Evolutionary conservation across 371 early-diverging fungal genomes (phyloP), one percentile per base, ranked within the genome.

Genomic region (Capillidium heterosporum): DNA sequence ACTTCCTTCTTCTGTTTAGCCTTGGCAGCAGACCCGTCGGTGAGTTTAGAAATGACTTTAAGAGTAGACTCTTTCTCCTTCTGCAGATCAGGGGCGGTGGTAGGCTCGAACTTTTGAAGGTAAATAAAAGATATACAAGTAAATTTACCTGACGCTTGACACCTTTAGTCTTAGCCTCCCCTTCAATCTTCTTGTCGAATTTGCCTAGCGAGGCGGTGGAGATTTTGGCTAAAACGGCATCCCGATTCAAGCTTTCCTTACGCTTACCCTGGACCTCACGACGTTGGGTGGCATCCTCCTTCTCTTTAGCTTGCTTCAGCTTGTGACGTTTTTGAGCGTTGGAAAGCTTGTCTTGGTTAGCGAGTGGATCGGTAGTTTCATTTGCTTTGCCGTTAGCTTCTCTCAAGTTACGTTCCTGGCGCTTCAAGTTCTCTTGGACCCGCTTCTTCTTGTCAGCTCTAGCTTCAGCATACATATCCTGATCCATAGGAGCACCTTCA

Each of bases 181-280:
- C 85, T 60, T 82, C 74, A 29, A 89, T 65, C 50, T 73, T 67
- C 52, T 71, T 70, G 67, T 95, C 95, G 63, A 94, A 94, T 63
- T 81, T 81, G 59, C 96, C 96, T 63, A 86, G 58, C 59, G 82
- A 81, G 11, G 96, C 96, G 7, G 95, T 95, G 39, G 91, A 73
- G 31, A 64, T 67, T 63, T 82, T 82, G 43, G 82, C 73, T 60
- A 82, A 68, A 44, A 74, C 71, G 65, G 87, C 69, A 21, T 79
- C 75, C 29, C 67, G 62, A 57, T 82, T 71, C 42, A 94, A 63
- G 64, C 84, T 77, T 59, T 64, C 57, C 73, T 89, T 90, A 55
- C 80, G 75, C 55, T 72, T 59, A 19, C 67, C 66, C 43, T 65
- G 62, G 63, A 61, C 69, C 63, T 59, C 74, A 58, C 68, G 70